phyloP scores from a whole-genome alignment of 2,329 filamentous ascomycete species.

The Calonectria ilicicola region DNA sequence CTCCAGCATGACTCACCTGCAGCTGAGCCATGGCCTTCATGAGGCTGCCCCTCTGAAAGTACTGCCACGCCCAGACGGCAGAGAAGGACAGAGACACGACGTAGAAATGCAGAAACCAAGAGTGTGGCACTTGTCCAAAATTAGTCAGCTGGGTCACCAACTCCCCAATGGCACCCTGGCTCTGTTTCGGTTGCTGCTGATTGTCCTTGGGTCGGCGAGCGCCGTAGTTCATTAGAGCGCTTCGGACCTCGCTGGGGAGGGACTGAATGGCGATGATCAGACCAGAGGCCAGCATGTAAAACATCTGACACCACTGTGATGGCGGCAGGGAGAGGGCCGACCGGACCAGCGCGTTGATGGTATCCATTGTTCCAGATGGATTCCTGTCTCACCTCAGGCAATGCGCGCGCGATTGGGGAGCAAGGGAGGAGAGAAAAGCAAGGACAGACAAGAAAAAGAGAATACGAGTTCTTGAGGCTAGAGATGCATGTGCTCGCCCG shows the following conservation, averaged over 20 bases:
- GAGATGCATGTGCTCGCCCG: neutral
- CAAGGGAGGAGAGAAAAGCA: neutral
- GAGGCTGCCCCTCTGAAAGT: constrained; percentile 64
- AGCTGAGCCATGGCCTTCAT: constrained; percentile 61
- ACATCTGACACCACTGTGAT: constrained; percentile 56
- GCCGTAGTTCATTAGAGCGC: constrained; percentile 63
- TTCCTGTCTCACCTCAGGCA: neutral
- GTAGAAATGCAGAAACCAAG: constrained; percentile 93
- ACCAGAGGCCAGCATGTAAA: constrained; percentile 58
- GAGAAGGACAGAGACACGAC: constrained; percentile 76
- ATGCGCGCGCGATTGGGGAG: neutral
- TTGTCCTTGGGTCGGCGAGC: constrained; percentile 52
- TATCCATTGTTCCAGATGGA: constrained; percentile 13
- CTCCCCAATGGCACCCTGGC: constrained; percentile 32
- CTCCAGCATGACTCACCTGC: constrained; percentile 41
- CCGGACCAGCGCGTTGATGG: constrained; percentile 9
- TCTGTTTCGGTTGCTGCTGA: constrained; percentile 31
- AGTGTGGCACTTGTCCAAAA: constrained; percentile 78
- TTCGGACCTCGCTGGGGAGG: constrained; percentile 58
- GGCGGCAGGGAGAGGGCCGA: constrained; percentile 35
- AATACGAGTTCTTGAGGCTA: neutral
- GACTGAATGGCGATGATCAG: constrained; percentile 56
- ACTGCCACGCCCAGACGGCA: constrained; percentile 79
- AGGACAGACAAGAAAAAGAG: neutral
- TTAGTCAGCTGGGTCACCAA: constrained; percentile 47